Base-by-base conservation (phyloP, 345 rosid species). In the Crucihimalaya himalaica region DNA sequence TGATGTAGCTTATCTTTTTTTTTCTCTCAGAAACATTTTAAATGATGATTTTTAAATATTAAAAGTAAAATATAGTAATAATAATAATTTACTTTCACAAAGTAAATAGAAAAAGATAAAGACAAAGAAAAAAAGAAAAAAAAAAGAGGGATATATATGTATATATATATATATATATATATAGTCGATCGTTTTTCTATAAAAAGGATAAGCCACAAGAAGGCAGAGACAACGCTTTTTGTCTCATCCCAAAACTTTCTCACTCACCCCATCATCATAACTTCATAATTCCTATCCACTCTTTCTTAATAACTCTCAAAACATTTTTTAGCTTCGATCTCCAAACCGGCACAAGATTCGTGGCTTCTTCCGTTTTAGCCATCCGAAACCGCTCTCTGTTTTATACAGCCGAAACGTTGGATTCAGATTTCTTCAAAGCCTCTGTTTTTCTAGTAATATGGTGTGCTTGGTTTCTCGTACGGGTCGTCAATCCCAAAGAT, bases 401-500 rank as follows among this genome's bases (percentile, higher is more conserved):
- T 54, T 31, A 54, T 21, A 52, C 70, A 43, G 10, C 14, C 63
- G 5, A 14, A 3, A 43, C 4, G 6, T 11, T 27, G 46, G 10
- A 16, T 73, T 45, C 46, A 76, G 59, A 45, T 35, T 35, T 55
- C 61, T 70, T 35, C 45, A 40, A 37, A 4, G 3, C 23, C 60
- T 70, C 62, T 55, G 5, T 15, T 31, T 68, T 27, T 29, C 16
- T 0, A 2, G 2, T 18, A 65, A 71, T 48, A 87, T 83, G 88
- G 79, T 78, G 52, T 89, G 93, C n/a, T 25, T 86, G 81, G 88
- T 86, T 15, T 80, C 98, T 75, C 87, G 98, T 4, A 74, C 91
- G 0, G 95, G 96, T 59, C 88, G 96, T 62, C 83, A 87, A 59
- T 69, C 74, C 72, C 98, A 92, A 82, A 80, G 95, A 70, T 86